Percentiles rank a stretch among this genome's conserved stretches.
Conservation (phyloP, 441 rosid genomes). For the Populus hybrid region DNA sequence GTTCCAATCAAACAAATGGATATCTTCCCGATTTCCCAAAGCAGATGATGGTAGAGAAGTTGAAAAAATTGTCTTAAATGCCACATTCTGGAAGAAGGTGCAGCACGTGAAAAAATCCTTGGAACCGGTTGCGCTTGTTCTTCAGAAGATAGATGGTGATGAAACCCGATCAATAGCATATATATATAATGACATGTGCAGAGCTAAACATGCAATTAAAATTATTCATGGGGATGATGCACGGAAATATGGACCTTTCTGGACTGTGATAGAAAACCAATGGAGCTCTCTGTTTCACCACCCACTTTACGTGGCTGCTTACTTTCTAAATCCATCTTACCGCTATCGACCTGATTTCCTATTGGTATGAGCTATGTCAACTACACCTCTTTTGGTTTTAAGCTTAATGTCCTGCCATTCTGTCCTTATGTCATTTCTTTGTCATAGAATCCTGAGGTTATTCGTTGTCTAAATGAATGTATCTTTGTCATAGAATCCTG, state of each 20-base stretch:
- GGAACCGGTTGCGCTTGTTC: slow-evolving; percentile 73
- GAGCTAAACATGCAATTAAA: slow-evolving; percentile 69
- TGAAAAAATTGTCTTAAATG: slow-evolving; percentile 59
- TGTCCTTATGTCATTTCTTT: neutral
- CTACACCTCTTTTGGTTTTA: slow-evolving; percentile 6
- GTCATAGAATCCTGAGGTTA: neutral
- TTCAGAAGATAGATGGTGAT: slow-evolving; percentile 52
- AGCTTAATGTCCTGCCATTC: neutral
- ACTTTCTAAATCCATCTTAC: slow-evolving; percentile 80
- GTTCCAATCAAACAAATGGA: slow-evolving; percentile 82
- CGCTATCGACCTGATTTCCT: slow-evolving; percentile 71
- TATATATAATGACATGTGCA: slow-evolving; percentile 64
- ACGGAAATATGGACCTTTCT: slow-evolving; percentile 71
- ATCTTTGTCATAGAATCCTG: too few species aligned
- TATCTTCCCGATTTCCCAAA: slow-evolving; percentile 53
- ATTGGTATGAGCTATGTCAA: slow-evolving; percentile 43
- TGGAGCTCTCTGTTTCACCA: slow-evolving; percentile 78
- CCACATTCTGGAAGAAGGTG: slow-evolving; percentile 84
- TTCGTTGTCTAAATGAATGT: too few species aligned
- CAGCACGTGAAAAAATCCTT: slow-evolving; percentile 64
- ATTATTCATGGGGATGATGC: slow-evolving; percentile 66
- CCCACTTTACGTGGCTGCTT: slow-evolving; percentile 87
- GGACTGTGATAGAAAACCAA: slow-evolving; percentile 70
- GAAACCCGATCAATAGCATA: slow-evolving; percentile 58
- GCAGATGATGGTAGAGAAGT: slow-evolving; percentile 79